Evolutionary conservation across 768 basidiomycete genomes (phyloP).

Genomic region (Clitopilus hobsonii): DNA sequence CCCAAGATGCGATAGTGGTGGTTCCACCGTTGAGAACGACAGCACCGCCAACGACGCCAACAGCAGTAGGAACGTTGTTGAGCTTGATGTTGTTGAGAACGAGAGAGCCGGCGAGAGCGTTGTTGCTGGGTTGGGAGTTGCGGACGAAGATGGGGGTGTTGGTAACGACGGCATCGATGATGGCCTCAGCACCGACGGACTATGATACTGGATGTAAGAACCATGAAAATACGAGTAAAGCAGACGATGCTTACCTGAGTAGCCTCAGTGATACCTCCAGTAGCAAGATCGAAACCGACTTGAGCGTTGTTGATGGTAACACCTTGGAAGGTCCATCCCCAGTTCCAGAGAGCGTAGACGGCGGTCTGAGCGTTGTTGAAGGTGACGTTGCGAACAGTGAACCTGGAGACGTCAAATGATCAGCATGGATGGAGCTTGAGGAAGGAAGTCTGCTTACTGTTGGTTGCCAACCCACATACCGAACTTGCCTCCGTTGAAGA

Average conservation of each 20-base stretch:
- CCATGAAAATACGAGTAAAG: not conserved
- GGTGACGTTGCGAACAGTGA: slow-evolving; percentile 56
- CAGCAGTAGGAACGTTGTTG: slow-evolving; percentile 55
- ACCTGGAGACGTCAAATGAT: slow-evolving; percentile 26
- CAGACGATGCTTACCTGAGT: slow-evolving; percentile 32
- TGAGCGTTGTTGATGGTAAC: slow-evolving; percentile 37
- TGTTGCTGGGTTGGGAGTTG: slow-evolving; percentile 40
- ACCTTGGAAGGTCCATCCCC: slow-evolving; percentile 46
- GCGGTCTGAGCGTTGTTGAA: slow-evolving; percentile 51
- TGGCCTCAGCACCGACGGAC: slow-evolving; percentile 55
- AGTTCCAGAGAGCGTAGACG: slow-evolving; percentile 41
- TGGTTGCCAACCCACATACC: slow-evolving; percentile 80
- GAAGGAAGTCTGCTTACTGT: slow-evolving; percentile 40
- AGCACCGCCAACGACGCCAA: slow-evolving; percentile 49
- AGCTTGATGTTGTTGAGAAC: slow-evolving; percentile 62
- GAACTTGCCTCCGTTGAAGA: slow-evolving; percentile 55
- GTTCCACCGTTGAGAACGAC: slow-evolving; percentile 59
- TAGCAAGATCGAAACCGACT: slow-evolving; percentile 54
- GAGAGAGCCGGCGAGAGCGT: slow-evolving; percentile 51
- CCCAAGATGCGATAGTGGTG: slow-evolving; percentile 65
- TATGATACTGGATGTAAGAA: slow-evolving; percentile 16
- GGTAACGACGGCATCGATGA: slow-evolving; percentile 57
- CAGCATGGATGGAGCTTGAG: not conserved
- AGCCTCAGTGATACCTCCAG: slow-evolving; percentile 36
- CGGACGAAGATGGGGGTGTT: slow-evolving; percentile 63